Percentiles rank a stretch among this genome's conserved stretches.
Evolutionary conservation across 805 yeast species (phyloP).

Genomic region (Ogataea allantospora): DNA sequence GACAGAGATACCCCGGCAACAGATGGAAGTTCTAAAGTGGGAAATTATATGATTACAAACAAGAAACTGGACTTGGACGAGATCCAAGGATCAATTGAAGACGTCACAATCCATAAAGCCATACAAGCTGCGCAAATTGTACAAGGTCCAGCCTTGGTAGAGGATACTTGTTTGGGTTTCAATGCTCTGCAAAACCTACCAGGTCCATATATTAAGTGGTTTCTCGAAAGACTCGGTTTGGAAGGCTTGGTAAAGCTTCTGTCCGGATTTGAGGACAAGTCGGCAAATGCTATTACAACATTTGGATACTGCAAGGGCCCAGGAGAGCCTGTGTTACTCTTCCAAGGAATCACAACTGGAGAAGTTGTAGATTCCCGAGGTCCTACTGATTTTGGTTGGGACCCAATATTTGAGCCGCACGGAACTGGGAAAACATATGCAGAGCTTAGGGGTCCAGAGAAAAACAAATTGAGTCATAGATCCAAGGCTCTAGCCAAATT

Average conservation of each 20-base stretch:
- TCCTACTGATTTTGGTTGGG: constrained; percentile 89
- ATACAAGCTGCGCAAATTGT: constrained; percentile 62
- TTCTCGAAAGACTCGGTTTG: constrained; percentile 70
- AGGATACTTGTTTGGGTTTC: constrained; percentile 89
- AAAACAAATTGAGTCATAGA: constrained; percentile 86
- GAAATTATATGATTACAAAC: constrained; percentile 54
- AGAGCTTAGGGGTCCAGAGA: constrained; percentile 74
- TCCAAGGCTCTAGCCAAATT: constrained; percentile 77
- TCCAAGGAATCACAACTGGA: constrained; percentile 86
- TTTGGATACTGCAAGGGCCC: constrained; percentile 89
- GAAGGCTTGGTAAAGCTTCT: constrained; percentile 76
- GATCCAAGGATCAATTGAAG: constrained; percentile 82
- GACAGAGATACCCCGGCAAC: constrained; percentile 30
- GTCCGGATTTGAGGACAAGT: constrained; percentile 75
- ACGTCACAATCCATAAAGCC: constrained; percentile 80
- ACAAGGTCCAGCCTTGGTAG: constrained; percentile 84
- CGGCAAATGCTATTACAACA: constrained; percentile 87
- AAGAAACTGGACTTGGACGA: constrained; percentile 80
- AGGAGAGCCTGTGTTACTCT: constrained; percentile 65
- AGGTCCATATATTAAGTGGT: constrained; percentile 93
- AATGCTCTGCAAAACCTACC: constrained; percentile 79
- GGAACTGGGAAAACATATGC: constrained; percentile 81
- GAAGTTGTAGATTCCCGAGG: constrained; percentile 76
- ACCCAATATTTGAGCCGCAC: constrained; percentile 80
- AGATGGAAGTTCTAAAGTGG: constrained; percentile 39